Percentiles rank a stretch among this genome's conserved stretches.
Evolutionary conservation across 768 basidiomycete genomes (phyloP).

Genomic region (Russula dissimulans): DNA sequence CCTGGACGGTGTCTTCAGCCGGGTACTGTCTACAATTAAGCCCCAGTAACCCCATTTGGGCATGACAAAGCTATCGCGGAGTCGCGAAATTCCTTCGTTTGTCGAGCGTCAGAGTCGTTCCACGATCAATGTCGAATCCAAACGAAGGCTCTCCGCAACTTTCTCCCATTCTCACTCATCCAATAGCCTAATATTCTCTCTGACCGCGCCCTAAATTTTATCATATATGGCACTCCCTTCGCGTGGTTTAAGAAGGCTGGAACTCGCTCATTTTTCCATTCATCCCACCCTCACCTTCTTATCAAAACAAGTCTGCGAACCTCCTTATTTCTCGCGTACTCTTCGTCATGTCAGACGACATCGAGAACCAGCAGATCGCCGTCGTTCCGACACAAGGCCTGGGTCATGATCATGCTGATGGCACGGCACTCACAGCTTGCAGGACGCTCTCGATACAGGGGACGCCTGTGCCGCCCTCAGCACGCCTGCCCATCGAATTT

Average conservation of each 20-base stretch:
- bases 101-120: too few species aligned
- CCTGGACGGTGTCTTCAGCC: too few species aligned
- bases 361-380: constrained; percentile 7
- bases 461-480: not conserved
- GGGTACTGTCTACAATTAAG: too few species aligned
- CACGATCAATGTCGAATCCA: not conserved
- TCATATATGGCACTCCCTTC: not conserved
- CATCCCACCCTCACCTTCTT: not conserved
- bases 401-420: not conserved
- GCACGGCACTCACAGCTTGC: not conserved
- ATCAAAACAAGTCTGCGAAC: too few species aligned
- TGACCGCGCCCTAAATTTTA: not conserved
- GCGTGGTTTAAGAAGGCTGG: not conserved
- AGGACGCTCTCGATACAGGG: constrained; percentile 5
- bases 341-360: not conserved
- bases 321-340: not conserved
- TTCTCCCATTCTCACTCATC: not conserved
- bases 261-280: too few species aligned
- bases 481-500: constrained; percentile 18
- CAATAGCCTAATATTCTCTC: not conserved
- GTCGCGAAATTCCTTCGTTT: too few species aligned
- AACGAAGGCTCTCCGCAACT: not conserved
- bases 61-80: too few species aligned
- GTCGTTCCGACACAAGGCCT: not conserved
- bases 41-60: too few species aligned